Evolutionary conservation across 2,329 filamentous ascomycete genomes (phyloP), one percentile per base, ranked within the genome.

Genomic region (Cordyceps fumosorosea): DNA sequence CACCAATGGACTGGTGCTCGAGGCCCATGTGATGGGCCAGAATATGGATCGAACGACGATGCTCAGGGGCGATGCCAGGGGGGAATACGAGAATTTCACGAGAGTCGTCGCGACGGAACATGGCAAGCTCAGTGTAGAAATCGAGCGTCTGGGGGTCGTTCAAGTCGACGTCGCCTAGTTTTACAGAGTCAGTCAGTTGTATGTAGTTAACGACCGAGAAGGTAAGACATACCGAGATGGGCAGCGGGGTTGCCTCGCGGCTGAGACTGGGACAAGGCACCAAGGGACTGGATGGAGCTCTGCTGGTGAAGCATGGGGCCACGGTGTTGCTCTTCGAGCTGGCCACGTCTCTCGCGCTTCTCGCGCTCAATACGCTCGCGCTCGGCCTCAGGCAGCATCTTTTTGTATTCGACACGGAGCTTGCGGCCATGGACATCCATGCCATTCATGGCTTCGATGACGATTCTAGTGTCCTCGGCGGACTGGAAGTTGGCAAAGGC

Each of bases 401-500:
- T 98, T 82, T 99, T 99, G 80, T 98, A 99, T 76, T 99, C 95
- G 29, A 99, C 95, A 55, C 95, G 85, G 67, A 99, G 79, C 78
- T 98, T 98, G 64, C 95, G 85, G 52, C 95, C 95, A 72, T 96
- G 92, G 10, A 99, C 85, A 71, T 98, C 95, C 75, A 97, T 89
- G 69, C 96, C 92, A 72, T 99, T 99, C 83, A 99, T 89, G 58
- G 89, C 84, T 63, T 96, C 89, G 65, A 99, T 99, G 56, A 98
- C 95, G 56, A 89, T 84, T 14, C 90, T 89, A 0, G 95, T 99
- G 75, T 99, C 95, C 66, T 97, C 90, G 1, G 95, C 87, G 18
- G 91, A 96, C 42, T 95, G 96, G 75, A 98, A 99, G 77, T 99
- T 99, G 72, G 95, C 95, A 78, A 99, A 99, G 2, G 95, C 95